A percentile compares a stretch with the other conserved stretches of the same genome.
Conservation (phyloP, 169 alveolate genomes). For the Blepharisma undulans region DNA sequence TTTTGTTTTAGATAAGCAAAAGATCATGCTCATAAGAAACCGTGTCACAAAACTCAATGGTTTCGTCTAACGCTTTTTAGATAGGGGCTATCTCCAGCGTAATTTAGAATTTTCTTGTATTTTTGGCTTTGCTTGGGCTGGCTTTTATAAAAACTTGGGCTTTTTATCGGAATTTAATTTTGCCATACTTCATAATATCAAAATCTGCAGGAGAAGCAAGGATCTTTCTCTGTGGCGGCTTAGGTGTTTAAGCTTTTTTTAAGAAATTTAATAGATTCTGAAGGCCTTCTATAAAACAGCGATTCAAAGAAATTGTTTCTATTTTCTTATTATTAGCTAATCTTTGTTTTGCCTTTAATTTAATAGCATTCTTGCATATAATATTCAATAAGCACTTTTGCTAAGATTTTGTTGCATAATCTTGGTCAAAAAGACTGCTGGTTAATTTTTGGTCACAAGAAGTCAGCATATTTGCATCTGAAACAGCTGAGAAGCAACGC, state of each 20-base stretch:
- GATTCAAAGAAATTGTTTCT: too few species aligned
- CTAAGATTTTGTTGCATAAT: background rate
- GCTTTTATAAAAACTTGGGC: background rate
- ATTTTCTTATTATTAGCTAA: background rate
- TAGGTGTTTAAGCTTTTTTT: background rate
- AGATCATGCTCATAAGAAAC: constrained; percentile 40
- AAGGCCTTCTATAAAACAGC: too few species aligned
- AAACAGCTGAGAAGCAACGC: background rate
- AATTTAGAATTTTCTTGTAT: background rate
- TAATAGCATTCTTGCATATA: background rate
- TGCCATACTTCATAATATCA: constrained; percentile 19
- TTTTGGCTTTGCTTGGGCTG: background rate
- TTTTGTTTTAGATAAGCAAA: constrained; percentile 18
- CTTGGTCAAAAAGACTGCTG: background rate
- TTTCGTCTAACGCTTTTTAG: constrained; percentile 36
- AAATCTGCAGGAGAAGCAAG: background rate
- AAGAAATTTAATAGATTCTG: background rate
- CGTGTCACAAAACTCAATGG: constrained; percentile 34
- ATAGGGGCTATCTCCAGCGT: background rate
- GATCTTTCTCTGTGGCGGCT: background rate
- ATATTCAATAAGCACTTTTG: background rate
- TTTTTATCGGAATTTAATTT: too few species aligned
- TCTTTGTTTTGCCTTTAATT: background rate
- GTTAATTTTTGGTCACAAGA: background rate
- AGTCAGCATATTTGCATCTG: background rate